Base-by-base conservation (phyloP, 2,329 filamentous ascomycete species). In the Orbilia brochopaga region DNA sequence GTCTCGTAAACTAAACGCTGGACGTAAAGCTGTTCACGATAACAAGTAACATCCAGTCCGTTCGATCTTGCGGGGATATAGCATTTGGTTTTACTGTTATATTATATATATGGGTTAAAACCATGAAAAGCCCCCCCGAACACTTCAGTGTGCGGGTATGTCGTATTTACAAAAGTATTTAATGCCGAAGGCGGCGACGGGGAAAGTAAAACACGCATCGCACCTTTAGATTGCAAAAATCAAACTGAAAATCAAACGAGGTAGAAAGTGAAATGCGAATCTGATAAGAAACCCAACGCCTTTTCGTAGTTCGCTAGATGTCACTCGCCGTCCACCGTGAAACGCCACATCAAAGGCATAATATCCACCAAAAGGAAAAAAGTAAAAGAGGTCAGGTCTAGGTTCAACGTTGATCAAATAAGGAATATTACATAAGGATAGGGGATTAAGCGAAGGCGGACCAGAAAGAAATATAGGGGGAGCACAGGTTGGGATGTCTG, bases 331-430 rank as follows among this genome's bases (percentile, higher is more conserved):
- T 58, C 53, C 65, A 40, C 58, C 57, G 10, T 50, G 50, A 23
- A 70, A 70, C 66, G 66, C 66, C 66, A 24, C 66, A 30, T 70
- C 54, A 23, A 48, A 51, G 44, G 32, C 65, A 53, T 62, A 50
- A 48, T 21, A 51, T n/a, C 24, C 24, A 37, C 57, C 27, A 17
- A 37, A 58, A 69, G 52, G 32, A 56, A 46, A 69, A 69, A 32
- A 55, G 44, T 37, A 27, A 52, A 32, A 32, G 8, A 32, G 8
- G 8, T 3, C 4, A 32, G n/a, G 27, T 32, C 27, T 32, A 32
- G 27, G 27, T 32, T 8, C 27, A 32, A 32, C n/a, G n/a, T n/a
- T n/a, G n/a, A n/a, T n/a, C n/a, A n/a, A n/a, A n/a, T n/a, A n/a
- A n/a, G n/a, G n/a, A n/a, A n/a, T n/a, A n/a, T n/a, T n/a, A n/a